Percentiles rank a stretch among this genome's conserved stretches.
phyloP scores from a whole-genome alignment of 208 protist species.

The Crithidia sp. region DNA sequence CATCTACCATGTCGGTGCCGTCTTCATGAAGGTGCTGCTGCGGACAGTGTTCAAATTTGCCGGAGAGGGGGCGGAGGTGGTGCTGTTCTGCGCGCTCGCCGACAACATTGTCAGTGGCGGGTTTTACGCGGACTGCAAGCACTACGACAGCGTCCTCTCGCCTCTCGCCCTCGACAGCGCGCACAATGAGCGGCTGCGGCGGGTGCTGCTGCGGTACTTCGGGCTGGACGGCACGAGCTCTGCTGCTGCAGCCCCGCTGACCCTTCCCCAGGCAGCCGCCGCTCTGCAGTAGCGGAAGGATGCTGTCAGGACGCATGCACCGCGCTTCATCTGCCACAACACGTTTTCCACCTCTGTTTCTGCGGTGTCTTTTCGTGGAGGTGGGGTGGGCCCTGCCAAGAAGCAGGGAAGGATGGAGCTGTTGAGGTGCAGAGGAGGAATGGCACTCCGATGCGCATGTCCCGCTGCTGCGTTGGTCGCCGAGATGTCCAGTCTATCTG shows the following conservation, averaged over 20 bases:
- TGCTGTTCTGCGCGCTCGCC: constrained; percentile 46
- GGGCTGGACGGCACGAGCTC: constrained; percentile 16
- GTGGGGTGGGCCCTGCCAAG: background rate
- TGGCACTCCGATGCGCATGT: too few species aligned
- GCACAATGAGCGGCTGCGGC: constrained; percentile 41
- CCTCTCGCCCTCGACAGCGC: constrained; percentile 36
- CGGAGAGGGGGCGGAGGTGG: constrained; percentile 53
- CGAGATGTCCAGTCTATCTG: too few species aligned
- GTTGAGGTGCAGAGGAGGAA: background rate
- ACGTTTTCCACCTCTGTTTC: too few species aligned
- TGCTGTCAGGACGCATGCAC: too few species aligned
- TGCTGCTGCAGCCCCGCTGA: background rate
- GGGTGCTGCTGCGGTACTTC: constrained; percentile 48
- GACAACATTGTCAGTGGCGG: constrained; percentile 33
- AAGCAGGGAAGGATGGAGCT: background rate
- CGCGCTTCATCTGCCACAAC: too few species aligned
- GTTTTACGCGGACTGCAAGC: constrained; percentile 49
- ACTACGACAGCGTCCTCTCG: constrained; percentile 37
- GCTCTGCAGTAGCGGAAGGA: background rate
- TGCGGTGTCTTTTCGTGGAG: background rate
- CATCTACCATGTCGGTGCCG: constrained; percentile 44
- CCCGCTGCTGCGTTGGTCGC: too few species aligned
- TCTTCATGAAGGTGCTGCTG: constrained; percentile 45
- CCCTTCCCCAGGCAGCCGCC: constrained; percentile 9
- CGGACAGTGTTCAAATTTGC: constrained; percentile 61